Evolutionary conservation across 495 filamentous ascomycete species (phyloP), one percentile per base, ranked within the genome.

Genomic region (Letharia lupina): DNA sequence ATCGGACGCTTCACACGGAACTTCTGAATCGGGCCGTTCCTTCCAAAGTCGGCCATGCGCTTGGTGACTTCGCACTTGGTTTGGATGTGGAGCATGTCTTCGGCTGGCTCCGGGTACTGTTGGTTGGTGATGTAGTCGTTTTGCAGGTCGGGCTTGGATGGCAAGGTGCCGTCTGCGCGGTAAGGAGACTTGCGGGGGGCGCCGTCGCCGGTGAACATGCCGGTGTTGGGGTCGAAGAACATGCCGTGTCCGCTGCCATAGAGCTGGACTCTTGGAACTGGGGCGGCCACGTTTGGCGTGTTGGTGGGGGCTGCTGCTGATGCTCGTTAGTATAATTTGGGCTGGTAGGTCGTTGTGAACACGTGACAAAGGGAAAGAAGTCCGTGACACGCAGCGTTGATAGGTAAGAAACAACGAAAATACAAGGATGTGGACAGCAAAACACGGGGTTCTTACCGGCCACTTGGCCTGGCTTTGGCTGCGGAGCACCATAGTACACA

Each of bases 181-280:
- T 61, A 59, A 18, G 59, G 45, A 2, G 42, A 47, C 9, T 35
- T 39, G 40, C 65, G 65, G 9, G 65, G 61, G 20, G 65, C 31
- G 9, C 65, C 65, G 52, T 67, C 65, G 60, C 65, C 65, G 58
- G 42, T 41, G 48, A 67, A 67, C 44, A 64, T 37, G 35, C 47
- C 18, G 39, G 48, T 67, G n/a, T 16, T 16, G 1, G 61, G 61
- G 47, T 67, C 65, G 37, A 52, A 64, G 61, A 64, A 64, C 10
- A 64, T 16, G 60, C 65, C 61, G 61, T 63, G 61, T 16, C 15
- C 47, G 28, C 42, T 41, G 37, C 65, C 65, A 28, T 47, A 64
- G 60, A 67, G 28, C 5, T 35, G 54, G 16, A 57, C 28, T 57
- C 39, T 37, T 1, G 48, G 15, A 33, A 10, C 4, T 4, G 33